A percentile compares a stretch with the other conserved stretches of the same genome.
Evolutionary conservation across 306 rosid species (phyloP).

Genomic region (Trifolium pratense): DNA sequence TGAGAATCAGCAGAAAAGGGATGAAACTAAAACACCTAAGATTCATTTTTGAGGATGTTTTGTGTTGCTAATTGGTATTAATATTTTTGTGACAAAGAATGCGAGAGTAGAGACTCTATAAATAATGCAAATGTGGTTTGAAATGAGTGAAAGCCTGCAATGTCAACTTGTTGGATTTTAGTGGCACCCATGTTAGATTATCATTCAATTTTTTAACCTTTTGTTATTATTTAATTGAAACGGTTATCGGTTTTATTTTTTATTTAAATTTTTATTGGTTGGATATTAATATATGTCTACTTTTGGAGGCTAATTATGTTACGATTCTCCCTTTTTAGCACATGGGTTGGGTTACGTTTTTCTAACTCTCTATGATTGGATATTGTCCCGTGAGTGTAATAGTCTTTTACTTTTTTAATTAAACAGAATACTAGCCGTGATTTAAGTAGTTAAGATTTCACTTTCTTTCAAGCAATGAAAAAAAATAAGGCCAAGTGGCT

Average conservation of each 20-base stretch:
- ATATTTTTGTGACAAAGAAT: not conserved
- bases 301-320: constrained; percentile 36
- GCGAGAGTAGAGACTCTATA: not conserved
- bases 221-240: constrained; percentile 23
- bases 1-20: constrained; percentile 36
- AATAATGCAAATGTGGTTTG: constrained; percentile 19
- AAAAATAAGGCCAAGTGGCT: too few relatives aligned
- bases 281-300: constrained; percentile 11
- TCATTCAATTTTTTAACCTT: constrained; percentile 51
- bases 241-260: constrained; percentile 16
- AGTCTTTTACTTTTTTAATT: too few relatives aligned
- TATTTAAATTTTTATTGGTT: constrained; percentile 30
- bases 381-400: constrained; percentile 1
- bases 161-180: constrained; percentile 54
- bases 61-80: not conserved
- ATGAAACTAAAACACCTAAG: constrained; percentile 15
- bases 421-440: constrained; percentile 1
- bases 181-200: constrained; percentile 93
- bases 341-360: constrained; percentile 18
- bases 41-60: constrained; percentile 26
- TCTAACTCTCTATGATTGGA: constrained; percentile 29
- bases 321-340: constrained; percentile 38
- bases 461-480: not conserved
- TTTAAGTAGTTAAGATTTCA: constrained; percentile 16
- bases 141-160: constrained; percentile 25